Evolutionary conservation across 176 grass and related monocot species (phyloP).

Genomic region (Oryza brachyantha): DNA sequence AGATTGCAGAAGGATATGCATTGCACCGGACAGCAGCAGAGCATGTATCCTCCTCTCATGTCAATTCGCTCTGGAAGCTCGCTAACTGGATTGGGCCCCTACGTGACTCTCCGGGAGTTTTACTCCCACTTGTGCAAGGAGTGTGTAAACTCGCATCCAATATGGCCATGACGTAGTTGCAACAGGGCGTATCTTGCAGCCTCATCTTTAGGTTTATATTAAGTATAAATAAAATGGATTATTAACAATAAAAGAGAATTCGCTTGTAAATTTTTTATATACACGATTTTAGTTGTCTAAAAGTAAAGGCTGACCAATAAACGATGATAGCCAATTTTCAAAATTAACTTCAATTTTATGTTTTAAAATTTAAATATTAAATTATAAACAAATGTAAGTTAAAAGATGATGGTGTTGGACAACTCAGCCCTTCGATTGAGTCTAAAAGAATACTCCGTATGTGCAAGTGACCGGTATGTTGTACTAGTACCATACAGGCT

Average conservation of each 20-base stretch:
- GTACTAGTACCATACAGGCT: not conserved
- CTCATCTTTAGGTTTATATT: too few relatives aligned
- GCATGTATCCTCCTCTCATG: not conserved
- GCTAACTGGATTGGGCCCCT: not conserved
- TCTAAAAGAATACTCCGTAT: constrained; percentile 9
- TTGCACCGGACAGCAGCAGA: not conserved
- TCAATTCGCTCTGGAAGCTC: not conserved
- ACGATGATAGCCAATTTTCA: too few relatives aligned
- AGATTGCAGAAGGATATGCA: not conserved
- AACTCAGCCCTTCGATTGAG: not conserved
- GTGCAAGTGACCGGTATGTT: not conserved
- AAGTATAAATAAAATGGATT: too few relatives aligned
- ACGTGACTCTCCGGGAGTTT: not conserved
- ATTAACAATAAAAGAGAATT: too few relatives aligned
- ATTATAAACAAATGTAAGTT: too few relatives aligned
- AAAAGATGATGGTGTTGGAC: too few relatives aligned
- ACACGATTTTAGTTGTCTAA: too few relatives aligned
- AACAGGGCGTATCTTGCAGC: too few relatives aligned
- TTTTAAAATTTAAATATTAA: too few relatives aligned
- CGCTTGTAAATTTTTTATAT: too few relatives aligned
- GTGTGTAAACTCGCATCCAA: not conserved
- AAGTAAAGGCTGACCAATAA: too few relatives aligned
- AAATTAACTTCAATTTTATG: too few relatives aligned
- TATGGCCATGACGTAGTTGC: not conserved
- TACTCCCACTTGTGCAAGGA: not conserved